Base-by-base conservation (phyloP, 2,329 filamentous ascomycete species). In the Aspergillus hortae region DNA sequence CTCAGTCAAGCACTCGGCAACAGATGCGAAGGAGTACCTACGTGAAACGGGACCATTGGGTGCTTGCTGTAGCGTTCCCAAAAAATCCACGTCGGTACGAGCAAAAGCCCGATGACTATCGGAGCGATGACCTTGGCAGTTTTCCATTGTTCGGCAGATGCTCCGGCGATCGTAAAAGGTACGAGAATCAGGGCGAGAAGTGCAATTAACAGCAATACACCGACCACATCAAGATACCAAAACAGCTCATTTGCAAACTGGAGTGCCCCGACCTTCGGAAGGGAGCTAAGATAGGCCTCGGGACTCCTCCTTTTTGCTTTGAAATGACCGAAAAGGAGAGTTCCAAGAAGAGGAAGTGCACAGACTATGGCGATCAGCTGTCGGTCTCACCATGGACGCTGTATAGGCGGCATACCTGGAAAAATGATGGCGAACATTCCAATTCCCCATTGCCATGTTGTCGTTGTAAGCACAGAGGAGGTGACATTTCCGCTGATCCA, bases 361-460 rank as follows among this genome's bases (percentile, higher is more conserved):
- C 77, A 79, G 6, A 81, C 70, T 9, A 45, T 38, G 42, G 23
- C 45, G 43, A 56, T 47, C 23, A 41, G 15, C 43, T 0, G 15
- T 33, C 2, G 9, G 43, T 25, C 23, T 23, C 23, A 19, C 3
- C 23, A 6, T 4, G 21, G 23, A 21, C 5, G 15, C 15, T 27
- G 30, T 2, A 27, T 41, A 19, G 15, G 35, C 5, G 4, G 25
- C 25, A 11, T 27, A 67, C 64, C 58, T 1, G 83, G 79, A 60
- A 81, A 85, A 46, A 85, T 82, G 55, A 86, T 79, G 44, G 74
- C 76, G 75, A 80, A 86, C 82, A 86, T 86, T 56, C 82, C 83
- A 21, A 84, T 75, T 12, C 83, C 84, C 82, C 82, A 86, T 52
- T 77, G 69, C 84, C 84, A 87, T 1, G 72, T 77, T 0, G 80